Conservation (phyloP, 108 stramenopile species). For the Skeletonema tropicum region DNA sequence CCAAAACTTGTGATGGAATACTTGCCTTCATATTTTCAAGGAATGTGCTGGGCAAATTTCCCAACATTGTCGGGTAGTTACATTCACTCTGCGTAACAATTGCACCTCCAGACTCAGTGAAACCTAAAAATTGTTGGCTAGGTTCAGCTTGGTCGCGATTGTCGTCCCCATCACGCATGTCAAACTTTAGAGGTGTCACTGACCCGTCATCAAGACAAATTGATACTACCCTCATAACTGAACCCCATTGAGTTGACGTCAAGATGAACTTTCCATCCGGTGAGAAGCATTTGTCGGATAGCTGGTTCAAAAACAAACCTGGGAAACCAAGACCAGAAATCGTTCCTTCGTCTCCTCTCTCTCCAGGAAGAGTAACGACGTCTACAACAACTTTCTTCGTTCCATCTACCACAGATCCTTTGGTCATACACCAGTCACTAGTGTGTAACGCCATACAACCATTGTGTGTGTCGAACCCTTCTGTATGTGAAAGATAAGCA, state of each 20-base stretch:
- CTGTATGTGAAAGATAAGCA: constrained; percentile 57
- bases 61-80: constrained; percentile 56
- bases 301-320: constrained; percentile 65
- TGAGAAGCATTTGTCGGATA: constrained; percentile 59
- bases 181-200: constrained; percentile 50
- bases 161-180: constrained; percentile 21
- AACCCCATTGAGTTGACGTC: constrained; percentile 69
- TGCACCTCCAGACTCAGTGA: constrained; percentile 49
- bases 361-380: constrained; percentile 38
- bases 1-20: constrained; percentile 27
- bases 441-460: constrained; percentile 65
- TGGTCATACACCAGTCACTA: constrained; percentile 40
- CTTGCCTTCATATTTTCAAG: neutral
- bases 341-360: constrained; percentile 15
- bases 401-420: constrained; percentile 21
- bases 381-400: constrained; percentile 34
- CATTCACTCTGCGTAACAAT: constrained; percentile 54
- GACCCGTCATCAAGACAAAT: constrained; percentile 48
- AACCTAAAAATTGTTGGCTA: constrained; percentile 53
- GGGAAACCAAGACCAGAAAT: constrained; percentile 69
- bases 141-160: constrained; percentile 6
- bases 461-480: constrained; percentile 74
- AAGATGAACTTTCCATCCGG: constrained; percentile 48
- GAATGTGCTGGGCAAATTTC: constrained; percentile 36
- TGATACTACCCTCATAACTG: constrained; percentile 46